Evolutionary conservation across 2,329 filamentous ascomycete genomes (phyloP).

Genomic region (Phyllosticta citribraziliensis): DNA sequence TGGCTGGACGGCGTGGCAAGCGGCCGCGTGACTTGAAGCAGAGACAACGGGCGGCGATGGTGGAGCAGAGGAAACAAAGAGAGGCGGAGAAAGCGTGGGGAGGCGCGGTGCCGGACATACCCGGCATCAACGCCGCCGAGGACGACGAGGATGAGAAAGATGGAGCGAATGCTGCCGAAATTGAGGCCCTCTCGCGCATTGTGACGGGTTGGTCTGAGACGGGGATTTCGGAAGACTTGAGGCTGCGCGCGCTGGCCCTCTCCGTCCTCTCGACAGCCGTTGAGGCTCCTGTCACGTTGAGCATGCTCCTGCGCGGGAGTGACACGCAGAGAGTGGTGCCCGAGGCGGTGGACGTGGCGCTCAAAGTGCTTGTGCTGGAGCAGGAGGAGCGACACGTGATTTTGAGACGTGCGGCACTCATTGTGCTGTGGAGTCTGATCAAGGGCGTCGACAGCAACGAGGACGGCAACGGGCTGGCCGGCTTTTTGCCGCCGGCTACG

Average conservation of each 20-base stretch:
- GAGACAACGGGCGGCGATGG: conserved; percentile 44
- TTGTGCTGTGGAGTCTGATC: conserved; percentile 54
- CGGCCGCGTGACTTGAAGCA: conserved; percentile 50
- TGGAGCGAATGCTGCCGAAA: conserved; percentile 27
- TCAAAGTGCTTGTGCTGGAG: conserved; percentile 56
- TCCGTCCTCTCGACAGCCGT: conserved; percentile 53
- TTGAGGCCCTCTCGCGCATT: conserved; percentile 46
- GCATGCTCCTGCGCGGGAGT: conserved; percentile 22
- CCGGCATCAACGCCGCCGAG: conserved; percentile 15
- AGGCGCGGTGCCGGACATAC: conserved; percentile 35
- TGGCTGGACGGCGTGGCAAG: conserved; percentile 54
- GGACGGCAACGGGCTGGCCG: conserved; percentile 39
- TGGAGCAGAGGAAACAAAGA: conserved; percentile 37
- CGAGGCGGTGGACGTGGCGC: conserved; percentile 46
- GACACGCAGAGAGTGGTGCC: conserved; percentile 22
- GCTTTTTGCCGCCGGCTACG: conserved; percentile 33
- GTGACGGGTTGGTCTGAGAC: conserved; percentile 59
- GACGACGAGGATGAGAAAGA: conserved; percentile 20
- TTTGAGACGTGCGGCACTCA: conserved; percentile 54
- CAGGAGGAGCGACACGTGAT: conserved; percentile 51
- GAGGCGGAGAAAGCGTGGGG: conserved; percentile 47
- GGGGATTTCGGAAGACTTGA: conserved; percentile 55
- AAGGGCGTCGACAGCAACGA: conserved; percentile 45
- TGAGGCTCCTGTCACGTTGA: conserved; percentile 50
- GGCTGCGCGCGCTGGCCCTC: conserved; percentile 59